phyloP scores from a whole-genome alignment of 331 rosid genomes.

The Erythrophleum ivorense region DNA sequence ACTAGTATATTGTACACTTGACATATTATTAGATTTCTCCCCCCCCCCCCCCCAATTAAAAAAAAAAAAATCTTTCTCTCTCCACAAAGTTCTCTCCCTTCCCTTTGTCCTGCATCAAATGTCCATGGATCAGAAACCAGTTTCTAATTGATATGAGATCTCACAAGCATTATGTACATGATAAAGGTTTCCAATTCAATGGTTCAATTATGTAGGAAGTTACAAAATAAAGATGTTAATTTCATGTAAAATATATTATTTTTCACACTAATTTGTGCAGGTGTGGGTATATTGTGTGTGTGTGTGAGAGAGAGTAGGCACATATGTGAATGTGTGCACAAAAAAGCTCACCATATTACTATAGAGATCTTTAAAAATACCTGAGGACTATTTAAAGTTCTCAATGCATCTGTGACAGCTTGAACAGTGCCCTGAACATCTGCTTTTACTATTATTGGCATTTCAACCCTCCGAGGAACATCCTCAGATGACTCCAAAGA shows the following conservation, averaged over 20 bases:
- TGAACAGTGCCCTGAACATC: conserved; percentile 99
- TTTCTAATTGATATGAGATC: conserved; percentile 22
- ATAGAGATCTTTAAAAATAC: conserved; percentile 48
- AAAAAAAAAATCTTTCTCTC: background rate
- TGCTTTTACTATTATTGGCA: conserved; percentile 89
- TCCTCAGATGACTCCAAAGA: conserved; percentile 61
- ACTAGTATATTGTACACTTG: background rate
- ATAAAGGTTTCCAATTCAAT: conserved; percentile 5
- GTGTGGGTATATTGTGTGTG: background rate
- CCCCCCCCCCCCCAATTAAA: background rate
- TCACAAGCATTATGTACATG: background rate
- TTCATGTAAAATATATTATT: background rate
- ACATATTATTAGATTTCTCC: background rate
- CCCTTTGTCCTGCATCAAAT: background rate
- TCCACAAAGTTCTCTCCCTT: background rate
- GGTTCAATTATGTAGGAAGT: background rate
- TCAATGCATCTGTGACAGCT: conserved; percentile 90
- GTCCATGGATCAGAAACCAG: background rate
- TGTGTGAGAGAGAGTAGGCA: conserved; percentile 12
- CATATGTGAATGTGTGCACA: conserved; percentile 1
- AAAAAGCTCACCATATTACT: conserved; percentile 19
- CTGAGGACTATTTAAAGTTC: conserved; percentile 89
- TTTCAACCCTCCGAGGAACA: conserved; percentile 69
- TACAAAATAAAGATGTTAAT: background rate
- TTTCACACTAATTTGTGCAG: background rate